Percentiles rank a stretch among this genome's conserved stretches.
phyloP scores from a whole-genome alignment of 768 basidiomycete genomes.

The Macrolepiota albuminosa region DNA sequence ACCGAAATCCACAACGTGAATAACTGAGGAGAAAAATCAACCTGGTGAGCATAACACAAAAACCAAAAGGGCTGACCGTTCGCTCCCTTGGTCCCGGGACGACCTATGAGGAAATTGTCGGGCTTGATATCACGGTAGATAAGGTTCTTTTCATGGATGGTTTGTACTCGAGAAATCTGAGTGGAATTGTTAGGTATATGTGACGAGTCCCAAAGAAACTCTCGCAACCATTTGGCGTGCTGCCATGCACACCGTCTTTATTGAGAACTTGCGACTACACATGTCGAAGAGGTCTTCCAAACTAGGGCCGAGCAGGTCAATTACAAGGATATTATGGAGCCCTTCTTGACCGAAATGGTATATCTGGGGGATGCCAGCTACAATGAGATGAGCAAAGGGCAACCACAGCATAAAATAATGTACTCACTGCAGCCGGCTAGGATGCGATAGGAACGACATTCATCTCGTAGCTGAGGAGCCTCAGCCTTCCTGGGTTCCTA shows the following conservation, averaged over 20 bases:
- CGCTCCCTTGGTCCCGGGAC: slow-evolving; percentile 85
- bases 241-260: slow-evolving; percentile 99
- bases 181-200: slow-evolving; percentile 8
- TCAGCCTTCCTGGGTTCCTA: slow-evolving; percentile 92
- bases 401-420: slow-evolving; percentile 7
- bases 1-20: slow-evolving; percentile 97
- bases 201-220: slow-evolving; percentile 2
- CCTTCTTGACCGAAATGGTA: slow-evolving; percentile 99
- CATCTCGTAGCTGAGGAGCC: slow-evolving; percentile 95
- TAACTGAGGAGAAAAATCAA: slow-evolving; percentile 37
- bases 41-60: neutral
- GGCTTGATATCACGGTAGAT: slow-evolving; percentile 99
- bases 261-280: slow-evolving; percentile 96
- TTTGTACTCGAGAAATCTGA: slow-evolving; percentile 92
- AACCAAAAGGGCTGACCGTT: slow-evolving; percentile 49
- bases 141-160: slow-evolving; percentile 98
- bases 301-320: slow-evolving; percentile 95
- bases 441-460: slow-evolving; percentile 96
- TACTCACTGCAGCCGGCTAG: slow-evolving; percentile 84
- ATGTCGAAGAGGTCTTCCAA: slow-evolving; percentile 98
- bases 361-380: slow-evolving; percentile 97
- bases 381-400: slow-evolving; percentile 16
- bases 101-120: slow-evolving; percentile 97
- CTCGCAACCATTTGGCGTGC: slow-evolving; percentile 88
- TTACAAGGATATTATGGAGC: slow-evolving; percentile 96